Evolutionary conservation across 176 grass and related monocot species (phyloP), one percentile per base, ranked within the genome.

Genomic region (Triticum urartu): DNA sequence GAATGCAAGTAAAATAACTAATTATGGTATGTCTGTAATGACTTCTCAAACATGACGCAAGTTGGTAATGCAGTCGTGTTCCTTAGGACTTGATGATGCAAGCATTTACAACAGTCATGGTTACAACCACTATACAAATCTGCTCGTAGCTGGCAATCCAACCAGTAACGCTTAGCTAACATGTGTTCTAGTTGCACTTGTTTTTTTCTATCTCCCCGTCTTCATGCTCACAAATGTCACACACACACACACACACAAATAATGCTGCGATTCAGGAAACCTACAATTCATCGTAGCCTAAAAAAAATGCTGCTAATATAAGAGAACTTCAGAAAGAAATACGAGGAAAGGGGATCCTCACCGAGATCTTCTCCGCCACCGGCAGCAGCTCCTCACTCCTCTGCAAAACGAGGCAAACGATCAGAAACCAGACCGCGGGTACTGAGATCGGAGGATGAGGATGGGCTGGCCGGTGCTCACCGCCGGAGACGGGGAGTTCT

Each of bases 361-460:
- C 95, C 78, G 92, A 86, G 70, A 97, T 91, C 78, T 92, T 97
- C 79, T 91, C 95, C 73, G 81, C 92, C 35, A 91, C 92, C 3
- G 88, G 95, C 68, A 88, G 78, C 84, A 90, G 7, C 73, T 91
- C 90, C 52, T 89, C 90, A 64, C 81, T 91, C 84, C 76, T 86
- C 95, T 94, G 65, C 78, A n/a, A 60, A 84, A 59, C 24, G 43
- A 43, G 72, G 26, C n/a, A 42, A 34, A 66, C 18, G 24, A 64
- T 72, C 32, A 91, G 30, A 60, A 54, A 79, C 3, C 63, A 40
- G 18, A 13, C 30, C 0, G 33, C 6, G 1, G 11, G 9, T 38
- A n/a, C 43, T 1, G 43, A 84, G 68, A 78, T 67, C 58, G 11
- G 59, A 39, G 10, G 32, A 17, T 5, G 7, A 39, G 10, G 32